Base-by-base conservation (phyloP, 257 asterid species). In the Prunella vulgaris region DNA sequence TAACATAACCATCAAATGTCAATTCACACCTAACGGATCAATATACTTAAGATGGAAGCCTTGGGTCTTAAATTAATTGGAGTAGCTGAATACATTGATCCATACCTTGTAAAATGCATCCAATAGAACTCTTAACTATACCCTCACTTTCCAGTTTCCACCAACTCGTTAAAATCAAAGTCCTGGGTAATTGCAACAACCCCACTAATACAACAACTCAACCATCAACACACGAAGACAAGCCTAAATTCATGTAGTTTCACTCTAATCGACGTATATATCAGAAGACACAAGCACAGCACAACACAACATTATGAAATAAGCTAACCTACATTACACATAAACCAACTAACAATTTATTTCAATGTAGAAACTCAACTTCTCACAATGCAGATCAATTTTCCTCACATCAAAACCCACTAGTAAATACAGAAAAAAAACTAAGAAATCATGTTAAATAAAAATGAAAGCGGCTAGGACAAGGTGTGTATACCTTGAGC, bases 401-500 rank as follows among this genome's bases (percentile, higher is more conserved):
- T 44, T 33, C 48, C 53, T 30, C 12, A 30, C 3, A 15, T 32
- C 18, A 37, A 54, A 62, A 40, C 35, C 52, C 15, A 56, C 67
- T 59, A 1, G 6, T 4, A 5, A 32, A 32, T 32, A 32, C 6
- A 32, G 7, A 32, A 32, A 32, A 32, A 32, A 32, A 32, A 5
- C 8, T 32, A 32, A 32, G 37, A 32, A 32, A 32, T 32, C 37
- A 32, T 6, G 6, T 32, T 32, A 32, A 32, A 5, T 32, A 32
- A 32, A 32, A 30, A 30, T 1, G 5, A 30, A 30, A 30, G 35
- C 35, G 0, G 24, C 28, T 54, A 4, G 21, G 21, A 73, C 10
- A 46, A 24, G 9, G 1, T 32, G 30, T 2, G 14, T 14, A n/a
- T 69, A 90, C 97, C 97, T 93, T 93, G 79, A 85, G 76, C 14